Evolutionary conservation across 306 rosid species (phyloP), one percentile per base, ranked within the genome.

Genomic region (Echinosophora koreensis): DNA sequence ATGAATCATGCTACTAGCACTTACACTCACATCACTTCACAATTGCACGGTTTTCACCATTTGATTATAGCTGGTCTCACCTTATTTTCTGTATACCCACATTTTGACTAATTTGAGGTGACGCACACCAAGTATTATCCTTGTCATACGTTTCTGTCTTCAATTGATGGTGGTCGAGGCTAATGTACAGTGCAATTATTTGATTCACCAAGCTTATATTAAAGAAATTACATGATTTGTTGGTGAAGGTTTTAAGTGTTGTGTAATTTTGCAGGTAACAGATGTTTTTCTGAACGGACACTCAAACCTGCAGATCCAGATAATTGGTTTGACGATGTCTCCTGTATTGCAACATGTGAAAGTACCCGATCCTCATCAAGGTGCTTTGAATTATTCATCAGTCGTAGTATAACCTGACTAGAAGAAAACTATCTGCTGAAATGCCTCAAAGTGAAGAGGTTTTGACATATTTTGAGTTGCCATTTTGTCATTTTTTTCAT

Each of bases 281-380:
- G 71, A 82, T 30, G 82, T 77, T 75, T 91, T 95, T 87, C 71
- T 92, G 6, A 84, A 81, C 4, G 97, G 99, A 47, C 94, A 92
- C 87, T 90, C 94, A 34, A 95, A 90, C 83, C 61, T 81, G 8
- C 82, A 77, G 34, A 50, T 95, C 18, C 85, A 85, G 79, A 87
- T 95, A 56, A 80, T 90, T 61, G 99, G 99, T 74, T 62, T 89
- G 75, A 80, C 68, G 76, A 75, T 87, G 93, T 73, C 91, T 79
- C 77, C 89, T 4, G 58, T 95, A 28, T 80, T 87, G 66, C 79
- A 76, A 72, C 52, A 87, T 62, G 77, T 89, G 5, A 54, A 56
- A 77, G 80, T 58, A 82, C 85, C 83, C 0, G 65, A 82, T 71
- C 73, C 77, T 38, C 78, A 72, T 50, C 76, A 69, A 67, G 82